Evolutionary conservation across 768 basidiomycete species (phyloP), one percentile per base, ranked within the genome.

Genomic region (Boletus barrowsii): DNA sequence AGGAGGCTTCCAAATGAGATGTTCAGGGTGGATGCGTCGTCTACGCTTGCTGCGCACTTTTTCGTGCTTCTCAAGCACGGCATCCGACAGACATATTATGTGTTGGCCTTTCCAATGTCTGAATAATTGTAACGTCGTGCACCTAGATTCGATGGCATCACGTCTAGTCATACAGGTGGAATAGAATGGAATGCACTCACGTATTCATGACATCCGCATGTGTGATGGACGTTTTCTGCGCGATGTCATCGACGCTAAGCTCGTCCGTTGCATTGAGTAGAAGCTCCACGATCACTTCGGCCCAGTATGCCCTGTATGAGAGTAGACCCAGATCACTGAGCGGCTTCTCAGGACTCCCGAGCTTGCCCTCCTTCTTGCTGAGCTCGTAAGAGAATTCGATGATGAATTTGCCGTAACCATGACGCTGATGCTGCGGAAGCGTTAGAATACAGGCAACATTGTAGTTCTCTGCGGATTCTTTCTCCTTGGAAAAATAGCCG

Each of bases 301-400:
- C 89, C 97, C 97, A 99, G 66, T 95, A 99, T 35, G 96, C 91
- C 51, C 96, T 81, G 71, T 99, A 99, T 40, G 90, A 79, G 58
- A 99, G 77, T 55, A 99, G 74, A 22, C 97, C 97, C 45, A 99
- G 78, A 75, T 99, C 97, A 67, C 86, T 88, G 36, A 99, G 81
- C 11, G 97, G 97, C 71, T 99, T 99, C 79, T 99, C 97, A 5
- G 97, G 97, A 66, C 90, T 93, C 17, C 97, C 97, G 10, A 94
- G 83, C 68, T 96, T 98, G 53, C 87, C 86, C 70, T 99, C 97
- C 63, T 88, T 88, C 79, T 98, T 98, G 78, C 88, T 93, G 35
- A 98, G 82, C 66, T 98, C 94, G 75, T 98, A 99, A 2, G 93
- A 96, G 69, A 99, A 99, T 67, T 98, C 93, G 71, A 99, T 99